These are phyloP conservation scores for Monilinia fructicola DNA, from an alignment of 2,329 filamentous ascomycete genomes.

Conservation along the genomic window DNA sequence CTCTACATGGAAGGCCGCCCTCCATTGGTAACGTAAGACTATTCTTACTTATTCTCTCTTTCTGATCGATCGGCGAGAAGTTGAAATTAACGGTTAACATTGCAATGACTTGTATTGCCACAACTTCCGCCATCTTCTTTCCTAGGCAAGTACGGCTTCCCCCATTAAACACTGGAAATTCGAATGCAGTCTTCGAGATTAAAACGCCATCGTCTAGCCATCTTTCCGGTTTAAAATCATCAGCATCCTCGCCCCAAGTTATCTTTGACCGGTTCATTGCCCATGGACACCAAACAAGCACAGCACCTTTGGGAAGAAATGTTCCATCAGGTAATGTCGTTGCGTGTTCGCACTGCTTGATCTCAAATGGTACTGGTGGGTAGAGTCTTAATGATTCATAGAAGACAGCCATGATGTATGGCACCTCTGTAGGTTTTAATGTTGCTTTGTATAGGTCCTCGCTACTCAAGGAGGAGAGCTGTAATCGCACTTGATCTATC, in stretches of 20 bases:
- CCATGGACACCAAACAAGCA: slow-evolving; percentile 65
- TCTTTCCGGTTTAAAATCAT: slow-evolving; percentile 55
- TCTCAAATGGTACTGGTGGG: slow-evolving; percentile 65
- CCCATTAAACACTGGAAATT: slow-evolving; percentile 66
- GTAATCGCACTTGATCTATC: slow-evolving; percentile 46
- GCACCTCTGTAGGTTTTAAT: slow-evolving; percentile 44
- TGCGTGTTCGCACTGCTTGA: slow-evolving; percentile 56
- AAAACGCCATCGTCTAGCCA: slow-evolving; percentile 52
- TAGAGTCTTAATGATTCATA: slow-evolving; percentile 62
- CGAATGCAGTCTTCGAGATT: slow-evolving; percentile 49
- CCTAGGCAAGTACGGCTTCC: slow-evolving; percentile 61
- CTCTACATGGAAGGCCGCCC: slow-evolving; percentile 51
- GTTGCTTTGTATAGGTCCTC: slow-evolving; percentile 15
- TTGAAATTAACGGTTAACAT: slow-evolving; percentile 52
- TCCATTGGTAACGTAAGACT: slow-evolving; percentile 65
- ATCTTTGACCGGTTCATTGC: slow-evolving; percentile 58
- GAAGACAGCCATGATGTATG: slow-evolving; percentile 61
- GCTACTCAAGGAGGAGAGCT: slow-evolving; percentile 39
- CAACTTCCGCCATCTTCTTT: slow-evolving; percentile 62
- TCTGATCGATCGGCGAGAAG: slow-evolving; percentile 46
- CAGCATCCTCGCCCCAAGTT: slow-evolving; percentile 59
- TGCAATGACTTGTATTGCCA: slow-evolving; percentile 57
- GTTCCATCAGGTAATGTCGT: slow-evolving; percentile 61
- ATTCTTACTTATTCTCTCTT: slow-evolving; percentile 55
- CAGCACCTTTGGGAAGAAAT: slow-evolving; percentile 51